Base-by-base conservation (phyloP, 176 grass and related monocot genomes). In the Rhynchospora breviuscula region DNA sequence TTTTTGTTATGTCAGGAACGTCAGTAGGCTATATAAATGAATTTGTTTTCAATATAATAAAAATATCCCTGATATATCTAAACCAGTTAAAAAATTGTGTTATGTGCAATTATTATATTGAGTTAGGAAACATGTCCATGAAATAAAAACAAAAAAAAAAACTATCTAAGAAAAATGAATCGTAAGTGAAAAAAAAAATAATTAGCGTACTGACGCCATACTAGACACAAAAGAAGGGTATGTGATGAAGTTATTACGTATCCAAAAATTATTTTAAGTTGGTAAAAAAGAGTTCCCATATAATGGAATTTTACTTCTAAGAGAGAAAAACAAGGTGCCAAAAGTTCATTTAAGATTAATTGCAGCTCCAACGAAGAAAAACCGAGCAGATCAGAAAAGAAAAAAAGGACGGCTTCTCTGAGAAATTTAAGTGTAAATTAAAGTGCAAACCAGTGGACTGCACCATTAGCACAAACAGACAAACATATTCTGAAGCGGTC, bases 381-480 rank as follows among this genome's bases (percentile, higher is more conserved):
- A 6, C 4, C 35, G 35, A 40, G 35, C 35, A 0, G 35, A 40
- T 40, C n/a, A 61, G 17, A 8, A 11, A 17, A 14, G 4, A 6
- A 3, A 77, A 26, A 56, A 54, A 33, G 7, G 73, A 77, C 73
- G 49, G 73, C 53, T 54, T 54, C 22, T 77, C 12, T 56, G 22
- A 26, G 19, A 76, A 75, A 5, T 57, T 45, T 19, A 45, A 18
- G 18, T n/a, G 25, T 1, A 33, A 13, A 65, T 8, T n/a, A n/a
- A 17, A 40, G 44, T 69, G 10, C 9, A 69, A 77, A 23, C 21
- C 19, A 56, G 72, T 56, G 21, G 26, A 56, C 46, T 75, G 47
- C 71, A 75, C 71, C 70, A 75, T 78, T 78, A 56, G 14, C 73
- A 18, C 14, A 56, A 78, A 35, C 48, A 57, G 56, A 78, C 73